Base-by-base conservation (phyloP, 116 monocot genomes). In the Iris pallida region DNA sequence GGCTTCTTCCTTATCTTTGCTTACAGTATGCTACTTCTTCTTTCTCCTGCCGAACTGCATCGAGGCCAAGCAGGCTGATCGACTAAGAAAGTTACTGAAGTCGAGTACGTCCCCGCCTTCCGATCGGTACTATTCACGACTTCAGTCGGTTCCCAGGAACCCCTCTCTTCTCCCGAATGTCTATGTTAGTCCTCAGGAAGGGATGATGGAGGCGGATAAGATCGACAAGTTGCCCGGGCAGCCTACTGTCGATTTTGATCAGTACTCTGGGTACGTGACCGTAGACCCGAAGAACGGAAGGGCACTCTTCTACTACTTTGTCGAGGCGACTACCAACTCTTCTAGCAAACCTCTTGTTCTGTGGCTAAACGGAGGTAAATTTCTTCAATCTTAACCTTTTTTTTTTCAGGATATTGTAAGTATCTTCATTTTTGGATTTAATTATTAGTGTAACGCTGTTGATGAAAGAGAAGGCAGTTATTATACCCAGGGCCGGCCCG, bases 331-430 rank as follows among this genome's bases (percentile, higher is more conserved):
- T 44, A 19, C 57, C 5, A 41, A 74, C 41, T 13, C 71, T 4
- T 20, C 15, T 0, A 57, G 41, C 2, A 74, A 67, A 42, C 82
- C 81, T 15, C 75, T 86, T 8, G 73, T 86, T 13, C 48, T 82
- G 1, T 86, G 86, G 82, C 82, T 86, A 7, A 86, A 82, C 61
- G 86, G 86, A 63, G 82, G 82, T 82, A 55, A 30, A 30, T 3
- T 30, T 30, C 2, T 30, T 30, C 30, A 30, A 0, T 30, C 30
- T 30, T 30, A 30, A 30, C 30, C n/a, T n/a, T n/a, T n/a, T n/a
- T n/a, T n/a, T n/a, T n/a, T n/a, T n/a, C n/a, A n/a, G n/a, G n/a
- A n/a, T n/a, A n/a, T n/a, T n/a, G n/a, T n/a, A n/a, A n/a, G n/a
- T n/a, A n/a, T n/a, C n/a, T n/a, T n/a, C n/a, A n/a, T n/a, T n/a